Conservation (phyloP, 1,284 basidiomycete species). For the Amylostereum areolatum region DNA sequence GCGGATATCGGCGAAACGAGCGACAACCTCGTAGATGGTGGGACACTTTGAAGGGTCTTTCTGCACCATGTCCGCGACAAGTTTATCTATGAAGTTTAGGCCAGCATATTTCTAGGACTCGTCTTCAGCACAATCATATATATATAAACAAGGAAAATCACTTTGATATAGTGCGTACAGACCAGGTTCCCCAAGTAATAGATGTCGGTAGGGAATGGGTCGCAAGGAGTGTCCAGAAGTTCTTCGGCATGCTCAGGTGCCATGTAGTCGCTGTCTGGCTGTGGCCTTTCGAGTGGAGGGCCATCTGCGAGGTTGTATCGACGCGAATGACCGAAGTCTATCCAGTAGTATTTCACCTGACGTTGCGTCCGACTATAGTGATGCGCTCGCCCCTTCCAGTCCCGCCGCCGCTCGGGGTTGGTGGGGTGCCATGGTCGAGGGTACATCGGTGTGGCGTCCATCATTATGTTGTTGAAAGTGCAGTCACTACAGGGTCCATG, state of each 20-base stretch:
- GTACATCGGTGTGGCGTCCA: slow-evolving; percentile 25
- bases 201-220: slow-evolving; percentile 31
- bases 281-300: slow-evolving; percentile 10
- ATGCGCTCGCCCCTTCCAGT: slow-evolving; percentile 12
- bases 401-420: slow-evolving; percentile 3
- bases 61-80: slow-evolving; percentile 21
- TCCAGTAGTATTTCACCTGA: slow-evolving; percentile 24
- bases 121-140: not conserved
- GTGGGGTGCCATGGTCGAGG: slow-evolving; percentile 21
- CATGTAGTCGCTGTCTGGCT: slow-evolving; percentile 16
- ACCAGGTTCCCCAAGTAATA: slow-evolving; percentile 30
- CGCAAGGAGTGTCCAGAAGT: slow-evolving; percentile 6
- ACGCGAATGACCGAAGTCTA: slow-evolving; percentile 26
- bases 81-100: slow-evolving; percentile 18
- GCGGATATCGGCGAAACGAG: slow-evolving; percentile 20
- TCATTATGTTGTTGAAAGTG: slow-evolving; percentile 27
- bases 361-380: slow-evolving; percentile 16
- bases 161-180: slow-evolving; percentile 16
- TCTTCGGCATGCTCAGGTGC: slow-evolving; percentile 18
- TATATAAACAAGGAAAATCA: slow-evolving; percentile 14
- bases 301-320: slow-evolving; percentile 12
- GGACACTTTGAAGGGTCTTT: slow-evolving; percentile 19
- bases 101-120: slow-evolving; percentile 12
- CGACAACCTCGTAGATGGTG: slow-evolving; percentile 27
- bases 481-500: slow-evolving; percentile 26